Percentiles rank a stretch among this genome's conserved stretches.
Evolutionary conservation across 2,329 filamentous ascomycete species (phyloP).

Genomic region (Alternaria tenuissima): DNA sequence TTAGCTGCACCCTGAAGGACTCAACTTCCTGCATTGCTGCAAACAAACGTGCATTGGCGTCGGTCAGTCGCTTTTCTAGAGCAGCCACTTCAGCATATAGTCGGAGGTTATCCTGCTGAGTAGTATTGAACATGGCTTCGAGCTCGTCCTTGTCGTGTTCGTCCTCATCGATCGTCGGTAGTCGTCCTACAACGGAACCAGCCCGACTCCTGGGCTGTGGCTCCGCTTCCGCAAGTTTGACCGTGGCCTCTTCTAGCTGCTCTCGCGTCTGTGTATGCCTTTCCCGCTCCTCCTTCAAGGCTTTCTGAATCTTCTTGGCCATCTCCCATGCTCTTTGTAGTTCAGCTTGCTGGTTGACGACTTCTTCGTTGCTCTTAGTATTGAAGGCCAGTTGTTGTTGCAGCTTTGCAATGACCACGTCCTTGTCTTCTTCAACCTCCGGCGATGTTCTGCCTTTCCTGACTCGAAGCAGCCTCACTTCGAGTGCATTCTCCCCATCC

Average conservation of each 20-base stretch:
- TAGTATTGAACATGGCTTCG: slow-evolving; percentile 47
- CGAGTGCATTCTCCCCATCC: slow-evolving; percentile 41
- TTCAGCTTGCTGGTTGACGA: slow-evolving; percentile 41
- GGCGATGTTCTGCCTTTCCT: slow-evolving; percentile 37
- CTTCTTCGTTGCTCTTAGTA: slow-evolving; percentile 27
- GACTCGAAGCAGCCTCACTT: slow-evolving; percentile 42
- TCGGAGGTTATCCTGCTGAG: slow-evolving; percentile 45
- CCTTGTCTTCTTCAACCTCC: slow-evolving; percentile 32
- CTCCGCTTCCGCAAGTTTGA: slow-evolving; percentile 30
- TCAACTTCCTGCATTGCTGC: slow-evolving; percentile 35
- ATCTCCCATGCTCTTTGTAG: slow-evolving; percentile 45
- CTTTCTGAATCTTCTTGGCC: slow-evolving; percentile 38
- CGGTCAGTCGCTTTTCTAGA: slow-evolving; percentile 40
- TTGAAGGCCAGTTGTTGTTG: slow-evolving; percentile 35
- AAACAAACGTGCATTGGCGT: slow-evolving; percentile 41
- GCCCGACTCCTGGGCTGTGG: slow-evolving; percentile 12
- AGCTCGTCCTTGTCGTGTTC: slow-evolving; percentile 43
- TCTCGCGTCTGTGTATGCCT: slow-evolving; percentile 38
- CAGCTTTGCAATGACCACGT: slow-evolving; percentile 39
- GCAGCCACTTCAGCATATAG: slow-evolving; percentile 40
- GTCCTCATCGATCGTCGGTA: slow-evolving; percentile 45
- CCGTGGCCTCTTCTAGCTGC: slow-evolving; percentile 32
- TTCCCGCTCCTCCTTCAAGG: slow-evolving; percentile 39
- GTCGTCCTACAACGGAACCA: slow-evolving; percentile 17
- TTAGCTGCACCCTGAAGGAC: slow-evolving; percentile 34